Base-by-base conservation (phyloP, 257 asterid genomes). In the Ilex asprella region DNA sequence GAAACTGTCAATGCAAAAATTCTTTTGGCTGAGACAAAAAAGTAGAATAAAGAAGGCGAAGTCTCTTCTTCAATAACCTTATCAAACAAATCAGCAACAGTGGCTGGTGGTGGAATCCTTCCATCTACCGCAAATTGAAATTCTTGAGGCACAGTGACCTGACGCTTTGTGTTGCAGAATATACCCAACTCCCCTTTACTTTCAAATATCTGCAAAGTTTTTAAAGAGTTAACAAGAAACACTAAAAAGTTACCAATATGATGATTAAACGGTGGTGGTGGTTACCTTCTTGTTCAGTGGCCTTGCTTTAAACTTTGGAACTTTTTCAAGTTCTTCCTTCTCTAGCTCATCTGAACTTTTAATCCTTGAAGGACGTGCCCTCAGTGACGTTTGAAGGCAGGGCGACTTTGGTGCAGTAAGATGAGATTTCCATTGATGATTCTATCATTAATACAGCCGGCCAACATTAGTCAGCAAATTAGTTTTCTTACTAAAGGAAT, bases 351-450 rank as follows among this genome's bases (percentile, higher is more conserved):
- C 86, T 1, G 83, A 80, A 72, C 79, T 85, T 74, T 92, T 92
- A 61, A 80, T 56, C 74, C 56, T 84, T 9, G 91, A 83, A 39
- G 95, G 96, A 59, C 96, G 95, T 39, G 99, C 96, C 54, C 99
- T 70, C 44, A 92, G 77, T 59, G 78, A 72, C 29, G 99, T 89
- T 65, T 80, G 93, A 60, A 89, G 96, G 75, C 58, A 66, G 51
- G 99, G 99, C 58, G 96, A 75, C 73, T 79, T 89, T 29, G 99
- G 97, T 54, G 97, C 79, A 59, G 95, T 89, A 64, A 86, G 91
- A 55, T 86, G 78, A 67, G 86, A 85, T 56, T 72, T 84, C 88
- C 86, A 82, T 44, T 73, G 89, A 74, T 81, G 82, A 66, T 73
- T 80, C 98, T 91, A 89, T 65, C 52, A 50, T 16, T 30, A 55